Base-by-base conservation (phyloP, 345 rosid species). In the Erucastrum elatum region DNA sequence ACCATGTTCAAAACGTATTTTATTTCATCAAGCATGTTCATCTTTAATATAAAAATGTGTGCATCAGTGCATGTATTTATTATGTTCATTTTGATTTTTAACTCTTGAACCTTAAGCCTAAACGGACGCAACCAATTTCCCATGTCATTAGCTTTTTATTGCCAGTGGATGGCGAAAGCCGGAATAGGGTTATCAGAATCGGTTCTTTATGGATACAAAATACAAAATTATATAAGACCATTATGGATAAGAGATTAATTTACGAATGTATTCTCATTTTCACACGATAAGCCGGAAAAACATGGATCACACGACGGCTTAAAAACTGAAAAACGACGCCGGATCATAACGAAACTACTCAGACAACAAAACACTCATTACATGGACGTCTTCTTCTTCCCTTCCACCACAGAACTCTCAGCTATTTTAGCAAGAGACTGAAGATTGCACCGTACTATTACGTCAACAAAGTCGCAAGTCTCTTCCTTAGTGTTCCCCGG, bases 401-500 rank as follows among this genome's bases (percentile, higher is more conserved):
- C 66, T 35, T 68, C 74, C 77, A 69, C 84, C 62, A 71, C 77
- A 27, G 76, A 78, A 66, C 79, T 89, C 87, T 82, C 87, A 1
- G 94, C 89, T 68, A 82, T 86, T 79, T 87, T 89, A 65, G 96
- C 85, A 70, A 92, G 87, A 31, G 96, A 89, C 63, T 92, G 92
- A 63, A 92, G 88, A 82, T 92, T 92, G 88, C 96, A 92, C 71
- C 87, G 78, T 11, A 92, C 90, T 55, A 92, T 90, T 39, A 92
- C 91, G 64, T 88, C 96, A 4, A 81, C 89, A 63, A 92, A 90
- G 73, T 70, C 85, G 63, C 91, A 87, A 2, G 97, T 92, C 58
- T 92, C 97, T 68, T 92, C 97, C 70, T 83, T 83, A 0, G 97
- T 90, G 81, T 92, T 92, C n/a, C 94, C 97, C 0, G 87, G 69